These are phyloP conservation scores for Ogataea kodamae DNA, from an alignment of 805 yeast species.

Conservation along the genomic window DNA sequence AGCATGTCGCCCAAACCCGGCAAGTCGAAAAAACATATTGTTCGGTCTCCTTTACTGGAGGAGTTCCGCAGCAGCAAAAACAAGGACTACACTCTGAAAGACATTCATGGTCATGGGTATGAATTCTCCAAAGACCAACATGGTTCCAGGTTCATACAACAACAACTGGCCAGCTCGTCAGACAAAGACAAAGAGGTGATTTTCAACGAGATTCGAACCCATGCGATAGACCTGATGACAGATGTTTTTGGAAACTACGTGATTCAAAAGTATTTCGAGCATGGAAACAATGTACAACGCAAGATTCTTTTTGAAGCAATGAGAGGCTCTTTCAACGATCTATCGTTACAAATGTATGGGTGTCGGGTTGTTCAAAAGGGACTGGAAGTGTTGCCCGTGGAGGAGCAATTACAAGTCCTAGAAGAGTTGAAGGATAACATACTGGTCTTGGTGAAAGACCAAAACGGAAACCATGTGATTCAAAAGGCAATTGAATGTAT, in stretches of 20 bases:
- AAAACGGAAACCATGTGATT: constrained; percentile 96
- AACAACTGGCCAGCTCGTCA: constrained; percentile 62
- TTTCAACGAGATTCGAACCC: constrained; percentile 77
- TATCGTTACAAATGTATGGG: constrained; percentile 95
- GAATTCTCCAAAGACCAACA: constrained; percentile 96
- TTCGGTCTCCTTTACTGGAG: constrained; percentile 77
- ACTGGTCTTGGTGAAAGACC: constrained; percentile 78
- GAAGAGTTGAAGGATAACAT: constrained; percentile 62
- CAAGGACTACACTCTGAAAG: constrained; percentile 62
- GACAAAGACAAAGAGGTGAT: constrained; percentile 73
- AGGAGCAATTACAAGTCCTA: constrained; percentile 65
- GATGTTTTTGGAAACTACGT: constrained; percentile 98
- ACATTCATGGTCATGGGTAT: constrained; percentile 79
- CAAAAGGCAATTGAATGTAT: constrained; percentile 90
- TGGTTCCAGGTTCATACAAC: constrained; percentile 96
- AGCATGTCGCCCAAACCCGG: constrained; percentile 23
- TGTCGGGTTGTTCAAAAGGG: constrained; percentile 97
- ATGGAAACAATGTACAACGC: constrained; percentile 68
- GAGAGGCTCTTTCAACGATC: constrained; percentile 67
- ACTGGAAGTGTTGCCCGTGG: constrained; percentile 62
- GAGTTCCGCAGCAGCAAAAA: constrained; percentile 69
- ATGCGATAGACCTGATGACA: constrained; percentile 76
- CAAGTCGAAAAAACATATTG: constrained; percentile 43
- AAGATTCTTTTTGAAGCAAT: constrained; percentile 63
- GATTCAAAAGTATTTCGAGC: constrained; percentile 89